Evolutionary conservation across 2,329 filamentous ascomycete species (phyloP), one percentile per base, ranked within the genome.

Genomic region (Epicoccum nigrum): DNA sequence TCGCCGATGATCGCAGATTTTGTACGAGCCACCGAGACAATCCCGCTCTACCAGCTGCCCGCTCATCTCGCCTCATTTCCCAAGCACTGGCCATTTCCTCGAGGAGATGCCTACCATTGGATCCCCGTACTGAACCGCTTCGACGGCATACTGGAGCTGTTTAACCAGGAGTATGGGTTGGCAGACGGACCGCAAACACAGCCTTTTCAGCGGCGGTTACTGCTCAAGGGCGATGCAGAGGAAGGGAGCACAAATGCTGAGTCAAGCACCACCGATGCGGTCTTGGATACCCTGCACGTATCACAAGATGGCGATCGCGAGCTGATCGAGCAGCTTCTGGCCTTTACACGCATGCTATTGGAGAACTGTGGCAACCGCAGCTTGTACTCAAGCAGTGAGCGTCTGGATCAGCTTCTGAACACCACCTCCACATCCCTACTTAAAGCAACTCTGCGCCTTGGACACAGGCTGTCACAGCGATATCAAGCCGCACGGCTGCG

Each of bases 91-190:
- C 92, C 92, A 2, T 96, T 97, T 68, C 93, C 93, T 31, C 86
- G 93, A 72, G 95, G 94, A 54, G 94, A 99, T 72, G 80, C 97
- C 23, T 97, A 97, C 72, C 93, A 99, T 79, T 99, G 95, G 95
- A 97, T 99, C 61, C 87, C 90, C 21, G 83, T 96, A 19, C 78
- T 99, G 54, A 96, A 99, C 74, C 87, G 92, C 51, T 97, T 99
- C 74, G 94, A 99, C 74, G 85, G 84, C 67, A 86, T 97, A 58
- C 79, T 99, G 32, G 90, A 96, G 64, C 80, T 85, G 31, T 92
- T 96, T 71, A 91, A 87, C 73, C 81, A 84, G 49, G 86, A 85
- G 59, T 99, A 99, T 76, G 85, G 85, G 55, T 80, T 99, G 48
- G 84, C 85, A 55, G 83, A 88, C 51, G 91, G 90, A 0, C 91